These are phyloP conservation scores for Albugo laibachii DNA, from an alignment of 352 stramenopile genomes.

Conservation along the genomic window DNA sequence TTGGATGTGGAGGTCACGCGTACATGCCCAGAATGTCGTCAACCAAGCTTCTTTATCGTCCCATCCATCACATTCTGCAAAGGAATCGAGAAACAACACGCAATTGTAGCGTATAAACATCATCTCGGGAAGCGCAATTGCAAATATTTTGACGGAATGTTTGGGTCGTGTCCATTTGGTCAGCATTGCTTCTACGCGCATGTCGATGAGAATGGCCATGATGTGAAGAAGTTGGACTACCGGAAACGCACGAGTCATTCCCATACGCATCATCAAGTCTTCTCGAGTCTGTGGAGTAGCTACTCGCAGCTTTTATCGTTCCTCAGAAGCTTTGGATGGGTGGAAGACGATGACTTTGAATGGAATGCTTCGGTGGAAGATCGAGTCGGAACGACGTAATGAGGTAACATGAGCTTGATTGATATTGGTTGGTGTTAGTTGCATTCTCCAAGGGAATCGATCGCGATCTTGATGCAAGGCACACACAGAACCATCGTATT, in stretches of 20 bases:
- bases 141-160: conserved; percentile 55
- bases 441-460: too few relatives aligned
- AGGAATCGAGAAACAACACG: conserved; percentile 26
- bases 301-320: conserved; percentile 48
- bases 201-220: conserved; percentile 22
- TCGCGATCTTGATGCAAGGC: too few relatives aligned
- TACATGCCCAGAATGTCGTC: conserved; percentile 35
- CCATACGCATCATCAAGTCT: conserved; percentile 8
- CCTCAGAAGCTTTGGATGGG: conserved; percentile 37
- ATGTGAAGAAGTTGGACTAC: conserved; percentile 48
- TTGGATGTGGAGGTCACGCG: conserved; percentile 50
- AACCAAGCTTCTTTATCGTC: conserved; percentile 60
- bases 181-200: conserved; percentile 63
- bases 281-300: conserved; percentile 27
- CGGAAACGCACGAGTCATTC: conserved; percentile 15
- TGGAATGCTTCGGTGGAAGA: background rate
- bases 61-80: conserved; percentile 56
- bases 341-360: conserved; percentile 15
- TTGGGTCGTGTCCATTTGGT: conserved; percentile 52
- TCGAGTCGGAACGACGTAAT: too few relatives aligned
- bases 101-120: conserved; percentile 49
- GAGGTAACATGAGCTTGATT: too few relatives aligned
- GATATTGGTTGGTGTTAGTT: too few relatives aligned
- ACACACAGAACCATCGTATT: too few relatives aligned
- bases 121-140: conserved; percentile 53